Percentiles rank a stretch among this genome's conserved stretches.
These are phyloP conservation scores for Monilinia fructigena DNA, from an alignment of 2,329 filamentous ascomycete species.

Conservation along the genomic window DNA sequence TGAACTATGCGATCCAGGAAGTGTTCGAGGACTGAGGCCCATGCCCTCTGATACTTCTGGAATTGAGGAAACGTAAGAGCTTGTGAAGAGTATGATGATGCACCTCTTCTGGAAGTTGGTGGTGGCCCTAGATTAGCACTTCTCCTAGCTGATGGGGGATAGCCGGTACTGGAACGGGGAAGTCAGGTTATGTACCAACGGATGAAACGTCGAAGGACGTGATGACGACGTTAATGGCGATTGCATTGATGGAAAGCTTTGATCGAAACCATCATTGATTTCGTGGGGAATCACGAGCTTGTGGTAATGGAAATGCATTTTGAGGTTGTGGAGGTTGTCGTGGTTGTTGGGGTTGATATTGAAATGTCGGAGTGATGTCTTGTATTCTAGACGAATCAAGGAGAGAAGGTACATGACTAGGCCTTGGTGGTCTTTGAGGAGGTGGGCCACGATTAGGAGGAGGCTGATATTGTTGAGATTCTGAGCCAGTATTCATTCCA, in stretches of 20 bases:
- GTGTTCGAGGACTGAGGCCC: slow-evolving; percentile 45
- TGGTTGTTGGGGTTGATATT: slow-evolving; percentile 38
- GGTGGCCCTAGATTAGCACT: slow-evolving; percentile 59
- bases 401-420: slow-evolving; percentile 59
- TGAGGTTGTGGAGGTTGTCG: not conserved
- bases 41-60: slow-evolving; percentile 56
- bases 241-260: slow-evolving; percentile 17
- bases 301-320: slow-evolving; percentile 38
- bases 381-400: slow-evolving; percentile 56
- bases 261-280: slow-evolving; percentile 23
- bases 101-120: slow-evolving; percentile 58
- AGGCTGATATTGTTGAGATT: slow-evolving; percentile 48
- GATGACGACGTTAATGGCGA: slow-evolving; percentile 51
- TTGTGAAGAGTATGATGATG: slow-evolving; percentile 64
- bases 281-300: slow-evolving; percentile 35
- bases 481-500: slow-evolving; percentile 27
- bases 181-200: slow-evolving; percentile 58
- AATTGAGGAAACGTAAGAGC: slow-evolving; percentile 72
- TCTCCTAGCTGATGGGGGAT: slow-evolving; percentile 42
- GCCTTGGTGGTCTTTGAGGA: slow-evolving; percentile 59
- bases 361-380: slow-evolving; percentile 56
- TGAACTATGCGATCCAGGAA: slow-evolving; percentile 57
- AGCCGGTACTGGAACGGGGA: slow-evolving; percentile 36
- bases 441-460: slow-evolving; percentile 51
- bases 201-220: slow-evolving; percentile 54